Conservation (phyloP, 139 green algal genomes). For the Coccomyxa sp. region DNA sequence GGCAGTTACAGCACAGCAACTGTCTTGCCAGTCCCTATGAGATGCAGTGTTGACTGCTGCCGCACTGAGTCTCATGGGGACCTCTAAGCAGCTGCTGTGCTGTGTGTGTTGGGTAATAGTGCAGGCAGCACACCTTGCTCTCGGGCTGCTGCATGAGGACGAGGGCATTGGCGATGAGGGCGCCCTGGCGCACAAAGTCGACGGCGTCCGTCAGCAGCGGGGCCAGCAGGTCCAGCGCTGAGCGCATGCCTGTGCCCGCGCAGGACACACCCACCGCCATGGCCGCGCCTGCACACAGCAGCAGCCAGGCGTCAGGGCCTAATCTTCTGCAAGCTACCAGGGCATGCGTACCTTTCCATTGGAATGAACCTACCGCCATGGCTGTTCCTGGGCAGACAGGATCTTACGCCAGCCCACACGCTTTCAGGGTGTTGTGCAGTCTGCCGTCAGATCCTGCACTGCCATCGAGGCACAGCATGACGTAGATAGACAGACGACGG, state of each 20-base stretch:
- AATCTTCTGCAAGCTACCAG: background rate
- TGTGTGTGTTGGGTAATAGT: too few species aligned
- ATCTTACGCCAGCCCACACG: too few species aligned
- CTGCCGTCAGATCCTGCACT: too few species aligned
- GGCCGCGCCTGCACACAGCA: slow-evolving; percentile 63
- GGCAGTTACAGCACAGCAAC: too few species aligned
- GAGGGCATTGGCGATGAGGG: slow-evolving; percentile 87
- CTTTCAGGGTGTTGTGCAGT: too few species aligned
- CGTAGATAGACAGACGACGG: too few species aligned
- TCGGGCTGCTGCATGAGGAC: slow-evolving; percentile 89
- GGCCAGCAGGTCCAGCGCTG: slow-evolving; percentile 84
- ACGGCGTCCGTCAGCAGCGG: slow-evolving; percentile 76
- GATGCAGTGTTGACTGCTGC: too few species aligned
- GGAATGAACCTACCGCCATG: background rate
- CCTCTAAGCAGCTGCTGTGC: too few species aligned
- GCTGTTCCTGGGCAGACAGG: too few species aligned
- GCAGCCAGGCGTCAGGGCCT: background rate
- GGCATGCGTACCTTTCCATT: background rate
- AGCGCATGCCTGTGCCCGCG: slow-evolving; percentile 72
- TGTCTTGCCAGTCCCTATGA: too few species aligned
- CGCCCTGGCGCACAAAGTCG: slow-evolving; percentile 95
- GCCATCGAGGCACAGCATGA: too few species aligned
- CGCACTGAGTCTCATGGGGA: too few species aligned
- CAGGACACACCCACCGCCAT: slow-evolving; percentile 96
- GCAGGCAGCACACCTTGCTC: slow-evolving; percentile 34